Percentiles rank a stretch among this genome's conserved stretches.
Conservation (phyloP, 2,329 filamentous ascomycete genomes). For the Fusarium sororula region DNA sequence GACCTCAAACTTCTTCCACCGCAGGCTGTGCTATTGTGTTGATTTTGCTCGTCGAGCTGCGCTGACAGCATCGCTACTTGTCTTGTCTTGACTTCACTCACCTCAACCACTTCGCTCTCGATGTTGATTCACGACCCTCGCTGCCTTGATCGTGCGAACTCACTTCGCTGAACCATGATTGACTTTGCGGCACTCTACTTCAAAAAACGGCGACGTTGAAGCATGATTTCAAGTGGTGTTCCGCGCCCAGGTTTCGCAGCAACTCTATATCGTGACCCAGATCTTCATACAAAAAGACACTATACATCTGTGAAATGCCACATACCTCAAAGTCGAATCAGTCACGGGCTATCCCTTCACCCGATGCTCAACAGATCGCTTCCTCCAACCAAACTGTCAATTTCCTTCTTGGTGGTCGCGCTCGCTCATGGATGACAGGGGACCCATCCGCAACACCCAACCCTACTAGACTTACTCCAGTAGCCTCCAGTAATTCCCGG, state of each 20-base stretch:
- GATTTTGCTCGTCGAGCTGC: background rate
- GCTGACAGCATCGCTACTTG: background rate
- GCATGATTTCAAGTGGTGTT: constrained; percentile 31
- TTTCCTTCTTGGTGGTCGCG: constrained; percentile 49
- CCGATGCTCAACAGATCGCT: constrained; percentile 45
- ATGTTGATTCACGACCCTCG: constrained; percentile 6
- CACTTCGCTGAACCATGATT: constrained; percentile 35
- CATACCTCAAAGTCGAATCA: constrained; percentile 26
- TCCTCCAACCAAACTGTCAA: constrained; percentile 54
- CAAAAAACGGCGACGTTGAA: constrained; percentile 41
- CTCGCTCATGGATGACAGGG: constrained; percentile 44
- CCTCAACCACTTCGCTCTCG: background rate
- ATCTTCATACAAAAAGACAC: constrained; percentile 1
- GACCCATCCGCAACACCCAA: constrained; percentile 9
- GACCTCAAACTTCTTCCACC: background rate
- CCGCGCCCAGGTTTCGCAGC: background rate
- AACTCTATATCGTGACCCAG: background rate
- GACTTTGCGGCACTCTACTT: constrained; percentile 27
- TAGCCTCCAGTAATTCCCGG: constrained; percentile 27
- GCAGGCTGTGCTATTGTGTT: background rate
- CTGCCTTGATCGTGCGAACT: background rate
- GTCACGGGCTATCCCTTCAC: constrained; percentile 24
- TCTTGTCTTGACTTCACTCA: background rate
- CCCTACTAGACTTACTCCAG: constrained; percentile 11
- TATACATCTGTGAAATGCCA: constrained; percentile 39